phyloP scores from a whole-genome alignment of 2,329 filamentous ascomycete species.

The Fusarium burgessii region DNA sequence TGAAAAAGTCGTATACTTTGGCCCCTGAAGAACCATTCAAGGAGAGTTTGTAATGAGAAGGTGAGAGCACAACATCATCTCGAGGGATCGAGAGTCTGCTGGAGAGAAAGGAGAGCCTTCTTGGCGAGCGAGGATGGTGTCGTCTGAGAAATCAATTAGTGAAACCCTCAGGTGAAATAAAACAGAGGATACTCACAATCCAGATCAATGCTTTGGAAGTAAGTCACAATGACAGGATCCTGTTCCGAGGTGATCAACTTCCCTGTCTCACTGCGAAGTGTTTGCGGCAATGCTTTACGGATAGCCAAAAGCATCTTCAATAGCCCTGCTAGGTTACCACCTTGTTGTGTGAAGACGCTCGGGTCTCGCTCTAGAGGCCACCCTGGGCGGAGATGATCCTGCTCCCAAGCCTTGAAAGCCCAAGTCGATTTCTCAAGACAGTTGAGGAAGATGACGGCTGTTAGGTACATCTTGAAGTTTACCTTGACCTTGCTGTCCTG shows the following conservation, averaged over 20 bases:
- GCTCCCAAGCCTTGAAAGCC: constrained; percentile 76
- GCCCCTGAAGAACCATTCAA: constrained; percentile 3
- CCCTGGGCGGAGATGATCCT: constrained; percentile 67
- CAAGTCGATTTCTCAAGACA: constrained; percentile 76
- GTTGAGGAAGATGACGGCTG: constrained; percentile 72
- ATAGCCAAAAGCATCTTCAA: constrained; percentile 73
- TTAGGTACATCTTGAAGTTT: constrained; percentile 71
- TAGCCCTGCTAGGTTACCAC: constrained; percentile 68
- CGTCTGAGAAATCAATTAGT: constrained; percentile 40
- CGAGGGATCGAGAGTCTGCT: constrained; percentile 62
- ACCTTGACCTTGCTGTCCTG: constrained; percentile 71
- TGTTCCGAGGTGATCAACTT: constrained; percentile 62
- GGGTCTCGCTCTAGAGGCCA: constrained; percentile 73
- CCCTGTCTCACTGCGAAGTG: constrained; percentile 59
- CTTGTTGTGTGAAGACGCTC: constrained; percentile 68
- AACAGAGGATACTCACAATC: constrained; percentile 62
- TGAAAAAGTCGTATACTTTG: neutral
- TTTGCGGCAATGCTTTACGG: constrained; percentile 69
- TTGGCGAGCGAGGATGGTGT: constrained; percentile 58
- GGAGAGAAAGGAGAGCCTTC: constrained; percentile 64
- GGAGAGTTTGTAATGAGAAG: constrained; percentile 57
- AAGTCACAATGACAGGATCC: constrained; percentile 60
- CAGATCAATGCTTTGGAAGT: constrained; percentile 68
- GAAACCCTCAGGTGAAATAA: neutral
- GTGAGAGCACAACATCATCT: constrained; percentile 63